Evolutionary conservation across 2,329 filamentous ascomycete genomes (phyloP), one percentile per base, ranked within the genome.

Genomic region (Rhynchosporium agropyri): DNA sequence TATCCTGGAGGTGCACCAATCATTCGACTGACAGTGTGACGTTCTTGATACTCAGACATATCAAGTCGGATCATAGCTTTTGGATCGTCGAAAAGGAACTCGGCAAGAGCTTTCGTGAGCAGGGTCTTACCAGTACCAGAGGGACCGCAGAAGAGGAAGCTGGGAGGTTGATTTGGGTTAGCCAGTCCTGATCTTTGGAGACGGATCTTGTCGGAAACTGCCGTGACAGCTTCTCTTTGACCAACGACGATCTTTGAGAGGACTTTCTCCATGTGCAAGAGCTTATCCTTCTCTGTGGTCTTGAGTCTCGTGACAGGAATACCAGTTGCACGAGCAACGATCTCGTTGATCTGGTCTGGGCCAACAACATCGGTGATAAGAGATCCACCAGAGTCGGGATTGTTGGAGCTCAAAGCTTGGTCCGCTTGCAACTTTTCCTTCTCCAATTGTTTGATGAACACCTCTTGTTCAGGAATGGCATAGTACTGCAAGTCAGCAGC

Each of bases 11-110:
- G 95, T 26, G 95, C 93, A 75, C 95, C 95, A 71, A 99, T 99
- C 92, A 99, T 97, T 65, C 95, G 88, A 75, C 92, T 96, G 13
- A 99, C 85, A 0, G 94, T 90, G 76, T 99, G 95, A 4, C 94
- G 89, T 78, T 99, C 95, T 77, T 99, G 96, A 77, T 99, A 99
- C 78, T 99, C 95, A 4, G 94, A 98, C 95, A 99, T 99, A 76
- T 99, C 95, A 79, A 99, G 96, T 45, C 95, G 90, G 72, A 99
- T 97, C 95, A 99, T 98, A 40, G 94, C 83, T 80, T 97, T 97
- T 31, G 94, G 80, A 71, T 99, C 95, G 75, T 99, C 95, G 79
- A 99, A 99, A 33, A 99, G 82, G 81, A 99, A 99, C 77, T 99
- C 95, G 55, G 95, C 95, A 64, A 99, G 83, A 15, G 94, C 95